phyloP scores from a whole-genome alignment of 2,329 filamentous ascomycete species.

The Daldinia sp. region DNA sequence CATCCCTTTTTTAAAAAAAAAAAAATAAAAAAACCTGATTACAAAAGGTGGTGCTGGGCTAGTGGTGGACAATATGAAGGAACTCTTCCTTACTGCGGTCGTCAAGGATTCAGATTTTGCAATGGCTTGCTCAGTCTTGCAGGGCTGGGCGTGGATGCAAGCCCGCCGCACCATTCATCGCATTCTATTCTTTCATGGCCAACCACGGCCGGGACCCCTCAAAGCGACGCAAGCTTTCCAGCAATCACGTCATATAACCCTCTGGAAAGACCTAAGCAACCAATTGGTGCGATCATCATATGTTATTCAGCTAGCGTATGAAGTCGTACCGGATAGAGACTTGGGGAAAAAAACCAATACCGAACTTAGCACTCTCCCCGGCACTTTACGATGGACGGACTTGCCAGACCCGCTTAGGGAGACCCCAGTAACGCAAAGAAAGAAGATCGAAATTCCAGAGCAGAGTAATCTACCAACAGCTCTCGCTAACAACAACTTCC shows the following conservation, averaged over 20 bases:
- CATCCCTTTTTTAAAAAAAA: too few species aligned
- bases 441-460: constrained; percentile 64
- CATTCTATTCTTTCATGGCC: constrained; percentile 63
- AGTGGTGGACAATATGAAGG: constrained; percentile 56
- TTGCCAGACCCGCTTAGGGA: constrained; percentile 64
- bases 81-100: constrained; percentile 65
- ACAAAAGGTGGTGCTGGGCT: background rate
- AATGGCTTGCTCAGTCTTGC: constrained; percentile 60
- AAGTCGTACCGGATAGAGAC: constrained; percentile 58
- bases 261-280: constrained; percentile 64
- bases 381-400: constrained; percentile 66
- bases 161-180: constrained; percentile 59
- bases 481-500: constrained; percentile 61
- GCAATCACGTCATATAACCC: constrained; percentile 19
- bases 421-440: constrained; percentile 60
- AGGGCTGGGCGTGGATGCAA: constrained; percentile 65
- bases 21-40: background rate
- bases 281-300: constrained; percentile 66
- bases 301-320: constrained; percentile 63
- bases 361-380: constrained; percentile 55
- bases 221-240: constrained; percentile 47
- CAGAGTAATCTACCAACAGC: constrained; percentile 58
- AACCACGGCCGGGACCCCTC: constrained; percentile 55
- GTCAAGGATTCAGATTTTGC: constrained; percentile 60
- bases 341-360: constrained; percentile 51